A percentile compares a stretch with the other conserved stretches of the same genome.
phyloP scores from a whole-genome alignment of 2,329 filamentous ascomycete species.

The Cadophora sp. region DNA sequence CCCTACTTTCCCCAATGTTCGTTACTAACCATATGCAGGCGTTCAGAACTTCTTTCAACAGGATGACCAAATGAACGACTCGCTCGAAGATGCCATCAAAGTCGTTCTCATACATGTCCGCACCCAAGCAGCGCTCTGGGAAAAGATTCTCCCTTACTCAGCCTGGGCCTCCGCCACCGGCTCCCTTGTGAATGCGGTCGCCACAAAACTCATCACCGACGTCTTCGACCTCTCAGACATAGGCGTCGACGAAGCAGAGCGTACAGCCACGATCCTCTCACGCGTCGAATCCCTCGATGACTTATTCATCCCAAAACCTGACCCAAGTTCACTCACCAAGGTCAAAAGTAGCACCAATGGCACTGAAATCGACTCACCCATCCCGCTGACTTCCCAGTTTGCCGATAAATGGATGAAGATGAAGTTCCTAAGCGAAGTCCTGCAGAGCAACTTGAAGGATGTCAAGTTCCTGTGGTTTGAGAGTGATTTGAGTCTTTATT shows the following conservation, averaged over 20 bases:
- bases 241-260: slow-evolving; percentile 68
- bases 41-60: slow-evolving; percentile 66
- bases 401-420: slow-evolving; percentile 67
- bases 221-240: slow-evolving; percentile 68
- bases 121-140: slow-evolving; percentile 61
- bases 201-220: slow-evolving; percentile 65
- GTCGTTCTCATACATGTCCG: slow-evolving; percentile 60
- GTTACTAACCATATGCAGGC: slow-evolving; percentile 39
- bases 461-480: slow-evolving; percentile 69
- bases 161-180: slow-evolving; percentile 69
- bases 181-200: slow-evolving; percentile 63
- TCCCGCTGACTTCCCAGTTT: slow-evolving; percentile 65
- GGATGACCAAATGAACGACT: slow-evolving; percentile 46
- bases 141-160: slow-evolving; percentile 62
- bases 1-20: neutral
- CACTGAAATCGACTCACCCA: slow-evolving; percentile 19
- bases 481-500: slow-evolving; percentile 69
- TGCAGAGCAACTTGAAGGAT: slow-evolving; percentile 71
- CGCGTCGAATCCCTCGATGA: slow-evolving; percentile 64
- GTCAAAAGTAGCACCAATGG: slow-evolving; percentile 11
- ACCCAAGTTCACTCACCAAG: neutral
- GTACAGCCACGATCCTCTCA: slow-evolving; percentile 63
- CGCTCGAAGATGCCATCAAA: slow-evolving; percentile 59
- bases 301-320: slow-evolving; percentile 58
- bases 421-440: slow-evolving; percentile 67